Base-by-base conservation (phyloP, 257 asterid genomes). In the Solanum medicagineum region DNA sequence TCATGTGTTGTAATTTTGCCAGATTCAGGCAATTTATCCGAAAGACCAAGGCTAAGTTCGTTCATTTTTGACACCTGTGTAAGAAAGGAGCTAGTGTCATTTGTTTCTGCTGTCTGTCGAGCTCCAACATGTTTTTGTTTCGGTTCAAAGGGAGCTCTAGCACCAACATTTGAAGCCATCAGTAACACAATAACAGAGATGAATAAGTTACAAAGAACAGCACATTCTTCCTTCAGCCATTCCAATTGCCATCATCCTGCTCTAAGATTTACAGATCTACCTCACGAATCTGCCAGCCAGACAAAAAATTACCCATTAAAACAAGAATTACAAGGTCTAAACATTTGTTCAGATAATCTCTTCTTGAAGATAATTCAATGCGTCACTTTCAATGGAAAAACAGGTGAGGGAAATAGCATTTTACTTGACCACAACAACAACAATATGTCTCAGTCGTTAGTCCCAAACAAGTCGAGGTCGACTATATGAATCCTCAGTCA, bases 151-250 rank as follows among this genome's bases (percentile, higher is more conserved):
- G 84, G 32, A 59, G 73, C 80, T 73, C 86, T 74, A 81, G 51
- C 44, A 10, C 83, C 86, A 87, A 85, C 20, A 81, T 86, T 82
- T 45, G 90, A 83, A 53, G 86, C 89, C 90, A 87, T 86, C 60
- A 36, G 77, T 86, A 49, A 71, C 45, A 73, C 44, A 83, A 77
- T 8, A 10, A 17, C 19, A 56, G n/a, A 47, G 40, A 45, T 13
- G 77, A 81, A 82, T 65, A 49, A 88, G 65, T 81, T 77, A 60
- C 80, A 53, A 47, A 57, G 36, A 22, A 82, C 69, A 22, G 49
- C 77, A 20, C 55, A 55, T 22, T 44, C 29, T 53, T 84, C 55
- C 17, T 77, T 59, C 69, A 40, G 26, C 85, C 74, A 69, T 24
- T 81, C 51, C 42, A 57, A 45, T 42, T 24, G 75, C 71, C 51